Conservation (phyloP, 352 stramenopile genomes). For the Thraustochytrium sp. region DNA sequence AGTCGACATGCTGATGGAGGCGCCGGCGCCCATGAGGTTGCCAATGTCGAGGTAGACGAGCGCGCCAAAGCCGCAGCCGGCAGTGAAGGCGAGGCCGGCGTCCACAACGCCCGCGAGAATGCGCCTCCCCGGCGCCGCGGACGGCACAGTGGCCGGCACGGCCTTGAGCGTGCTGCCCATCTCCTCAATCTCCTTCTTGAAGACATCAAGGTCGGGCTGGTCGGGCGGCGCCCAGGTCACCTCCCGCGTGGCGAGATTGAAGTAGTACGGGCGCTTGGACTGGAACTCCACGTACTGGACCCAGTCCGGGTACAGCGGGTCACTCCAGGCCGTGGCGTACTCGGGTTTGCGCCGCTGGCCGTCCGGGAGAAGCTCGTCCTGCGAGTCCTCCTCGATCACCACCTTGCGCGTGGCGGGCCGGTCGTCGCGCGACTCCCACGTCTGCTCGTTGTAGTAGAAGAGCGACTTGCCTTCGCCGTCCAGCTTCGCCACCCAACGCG, state of each 20-base stretch:
- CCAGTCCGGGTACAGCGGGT: conserved; percentile 26
- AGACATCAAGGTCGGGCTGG: conserved; percentile 33
- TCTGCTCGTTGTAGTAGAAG: conserved; percentile 29
- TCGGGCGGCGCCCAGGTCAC: conserved; percentile 38
- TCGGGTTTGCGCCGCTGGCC: not conserved
- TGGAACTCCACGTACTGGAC: conserved; percentile 42
- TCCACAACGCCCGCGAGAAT: conserved; percentile 19
- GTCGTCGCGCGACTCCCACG: conserved; percentile 24
- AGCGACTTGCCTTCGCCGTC: not conserved
- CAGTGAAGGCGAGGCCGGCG: not conserved
- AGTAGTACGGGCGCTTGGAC: conserved; percentile 35
- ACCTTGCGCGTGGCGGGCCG: not conserved
- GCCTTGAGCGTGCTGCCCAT: not conserved
- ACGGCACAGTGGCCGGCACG: not conserved
- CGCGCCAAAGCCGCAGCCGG: conserved; percentile 11
- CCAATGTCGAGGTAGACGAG: conserved; percentile 41
- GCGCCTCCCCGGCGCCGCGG: not conserved
- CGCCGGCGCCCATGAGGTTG: not conserved
- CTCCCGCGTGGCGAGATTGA: conserved; percentile 25
- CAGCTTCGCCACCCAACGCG: not conserved
- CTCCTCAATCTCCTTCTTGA: conserved; percentile 39
- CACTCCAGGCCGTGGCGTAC: conserved; percentile 42
- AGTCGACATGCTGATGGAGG: not conserved
- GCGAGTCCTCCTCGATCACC: not conserved
- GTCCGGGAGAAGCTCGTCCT: not conserved